Evolutionary conservation across 2,329 filamentous ascomycete genomes (phyloP).

Genomic region (Endocalyx cinctus): DNA sequence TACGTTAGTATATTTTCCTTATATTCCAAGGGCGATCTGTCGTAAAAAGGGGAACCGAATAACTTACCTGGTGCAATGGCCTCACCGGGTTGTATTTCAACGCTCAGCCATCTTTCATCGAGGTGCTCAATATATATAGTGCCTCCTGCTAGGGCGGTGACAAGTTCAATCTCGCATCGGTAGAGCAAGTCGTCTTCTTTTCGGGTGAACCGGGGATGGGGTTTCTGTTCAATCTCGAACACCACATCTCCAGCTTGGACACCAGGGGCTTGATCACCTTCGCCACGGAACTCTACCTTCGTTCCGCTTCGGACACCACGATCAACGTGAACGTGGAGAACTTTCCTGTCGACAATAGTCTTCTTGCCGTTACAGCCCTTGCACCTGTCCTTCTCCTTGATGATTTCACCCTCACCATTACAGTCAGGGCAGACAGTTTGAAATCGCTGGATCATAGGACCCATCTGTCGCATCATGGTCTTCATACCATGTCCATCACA

Average conservation of each 20-base stretch:
- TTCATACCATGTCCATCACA: conserved; percentile 97
- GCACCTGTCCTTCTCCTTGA: conserved; percentile 96
- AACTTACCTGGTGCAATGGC: conserved; percentile 84
- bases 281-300: conserved; percentile 94
- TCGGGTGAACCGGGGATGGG: conserved; percentile 90
- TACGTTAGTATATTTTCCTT: neutral
- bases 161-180: conserved; percentile 89
- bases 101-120: conserved; percentile 92
- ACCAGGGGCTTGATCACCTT: conserved; percentile 93
- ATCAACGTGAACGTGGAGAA: conserved; percentile 96
- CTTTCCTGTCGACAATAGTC: conserved; percentile 94
- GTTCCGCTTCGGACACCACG: conserved; percentile 88
- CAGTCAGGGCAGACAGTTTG: conserved; percentile 99
- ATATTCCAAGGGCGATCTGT: too few species aligned
- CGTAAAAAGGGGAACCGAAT: too few species aligned
- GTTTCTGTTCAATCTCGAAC: conserved; percentile 99
- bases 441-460: conserved; percentile 99
- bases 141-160: conserved; percentile 90
- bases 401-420: conserved; percentile 93
- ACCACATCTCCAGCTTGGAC: conserved; percentile 93
- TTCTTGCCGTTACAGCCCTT: conserved; percentile 97
- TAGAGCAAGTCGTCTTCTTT: conserved; percentile 96
- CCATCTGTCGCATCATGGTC: conserved; percentile 99
- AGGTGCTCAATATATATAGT: conserved; percentile 92
- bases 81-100: conserved; percentile 90